Conservation (phyloP, 1,284 basidiomycete genomes). For the Naganishia liquefaciens region DNA sequence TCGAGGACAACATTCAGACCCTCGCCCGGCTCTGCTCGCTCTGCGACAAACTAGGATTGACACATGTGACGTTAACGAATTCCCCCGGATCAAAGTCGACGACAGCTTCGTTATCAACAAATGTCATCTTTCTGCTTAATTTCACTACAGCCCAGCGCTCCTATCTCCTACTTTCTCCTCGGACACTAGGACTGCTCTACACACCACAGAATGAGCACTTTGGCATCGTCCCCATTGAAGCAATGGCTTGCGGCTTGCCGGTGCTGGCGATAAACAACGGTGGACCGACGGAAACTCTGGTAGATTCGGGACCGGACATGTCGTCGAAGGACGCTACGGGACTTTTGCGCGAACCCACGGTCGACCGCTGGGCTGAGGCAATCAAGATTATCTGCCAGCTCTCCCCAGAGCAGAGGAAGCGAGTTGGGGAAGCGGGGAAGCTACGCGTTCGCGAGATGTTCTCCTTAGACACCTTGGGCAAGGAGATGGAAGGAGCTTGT, state of each 20-base stretch:
- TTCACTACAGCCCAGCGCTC: constrained; percentile 78
- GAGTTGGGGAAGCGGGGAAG: constrained; percentile 62
- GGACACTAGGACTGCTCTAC: constrained; percentile 77
- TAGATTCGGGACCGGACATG: constrained; percentile 57
- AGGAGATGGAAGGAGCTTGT: constrained; percentile 65
- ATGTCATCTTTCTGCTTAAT: constrained; percentile 82
- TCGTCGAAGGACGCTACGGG: constrained; percentile 62
- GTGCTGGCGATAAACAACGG: constrained; percentile 87
- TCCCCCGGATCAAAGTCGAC: constrained; percentile 12
- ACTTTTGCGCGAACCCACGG: constrained; percentile 62
- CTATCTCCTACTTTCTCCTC: constrained; percentile 65
- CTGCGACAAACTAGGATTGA: constrained; percentile 58
- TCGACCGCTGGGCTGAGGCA: constrained; percentile 68
- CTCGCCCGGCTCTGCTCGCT: constrained; percentile 62
- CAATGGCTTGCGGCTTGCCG: constrained; percentile 86
- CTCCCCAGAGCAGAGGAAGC: constrained; percentile 55
- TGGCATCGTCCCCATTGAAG: constrained; percentile 94
- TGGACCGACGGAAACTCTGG: constrained; percentile 85
- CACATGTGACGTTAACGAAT: constrained; percentile 57
- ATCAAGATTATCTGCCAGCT: constrained; percentile 65
- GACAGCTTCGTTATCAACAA: constrained; percentile 38
- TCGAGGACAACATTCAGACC: constrained; percentile 70
- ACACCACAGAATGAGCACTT: constrained; percentile 96
- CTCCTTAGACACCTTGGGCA: constrained; percentile 66
- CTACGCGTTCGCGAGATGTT: constrained; percentile 63